Percentiles rank a stretch among this genome's conserved stretches.
Evolutionary conservation across 73 alveolate species (phyloP).

Genomic region (Tetrahymena thermophila): DNA sequence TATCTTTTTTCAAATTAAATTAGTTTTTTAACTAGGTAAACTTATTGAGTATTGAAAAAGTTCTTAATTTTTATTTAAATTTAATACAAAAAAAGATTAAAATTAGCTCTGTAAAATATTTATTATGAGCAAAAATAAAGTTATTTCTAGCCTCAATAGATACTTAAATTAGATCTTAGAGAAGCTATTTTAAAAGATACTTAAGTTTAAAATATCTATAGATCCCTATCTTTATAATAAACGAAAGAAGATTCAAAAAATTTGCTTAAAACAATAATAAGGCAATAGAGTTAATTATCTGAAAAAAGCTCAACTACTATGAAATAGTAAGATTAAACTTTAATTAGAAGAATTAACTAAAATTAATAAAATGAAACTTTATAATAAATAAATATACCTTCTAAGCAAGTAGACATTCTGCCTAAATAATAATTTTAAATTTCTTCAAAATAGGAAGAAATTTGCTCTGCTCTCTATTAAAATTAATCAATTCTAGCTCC

Average conservation of each 20-base stretch:
- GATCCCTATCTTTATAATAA: not conserved
- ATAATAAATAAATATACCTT: too few relatives aligned
- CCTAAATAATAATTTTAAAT: not conserved
- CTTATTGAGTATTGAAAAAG: too few relatives aligned
- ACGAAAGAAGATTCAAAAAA: not conserved
- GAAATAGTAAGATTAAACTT: not conserved
- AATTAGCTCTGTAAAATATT: not conserved
- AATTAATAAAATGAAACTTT: too few relatives aligned
- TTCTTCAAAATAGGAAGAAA: not conserved
- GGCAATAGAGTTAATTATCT: not conserved
- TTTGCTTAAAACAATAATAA: not conserved
- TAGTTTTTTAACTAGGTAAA: not conserved
- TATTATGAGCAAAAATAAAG: not conserved
- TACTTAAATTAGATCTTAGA: not conserved
- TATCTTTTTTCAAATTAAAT: not conserved
- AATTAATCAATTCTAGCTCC: not conserved
- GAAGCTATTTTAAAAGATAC: not conserved
- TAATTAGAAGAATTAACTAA: not conserved
- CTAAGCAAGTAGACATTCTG: too few relatives aligned
- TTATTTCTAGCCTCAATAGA: not conserved
- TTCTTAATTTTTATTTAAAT: not conserved
- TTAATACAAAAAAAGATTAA: not conserved
- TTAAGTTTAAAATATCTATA: not conserved
- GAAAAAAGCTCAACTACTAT: not conserved
- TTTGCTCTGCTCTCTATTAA: not conserved